Base-by-base conservation (phyloP, 257 asterid genomes). In the Petrea volubilis region DNA sequence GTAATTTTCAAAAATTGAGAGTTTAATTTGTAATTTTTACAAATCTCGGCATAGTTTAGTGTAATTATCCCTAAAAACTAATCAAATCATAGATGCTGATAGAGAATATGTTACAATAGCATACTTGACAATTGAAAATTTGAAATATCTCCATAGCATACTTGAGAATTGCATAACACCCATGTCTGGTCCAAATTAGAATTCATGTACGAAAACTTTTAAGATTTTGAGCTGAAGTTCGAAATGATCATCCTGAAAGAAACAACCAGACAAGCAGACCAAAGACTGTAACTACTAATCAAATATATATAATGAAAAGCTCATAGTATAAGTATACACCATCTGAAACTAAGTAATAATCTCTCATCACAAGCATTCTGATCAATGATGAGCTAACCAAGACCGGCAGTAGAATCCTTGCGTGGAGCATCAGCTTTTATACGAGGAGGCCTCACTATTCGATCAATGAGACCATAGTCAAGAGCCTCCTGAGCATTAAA, bases 391-490 rank as follows among this genome's bases (percentile, higher is more conserved):
- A 31, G 23, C 64, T 70, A 76, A 56, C 80, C 80, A 76, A 70
- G 77, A 56, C 77, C 80, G 13, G 63, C 68, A 0, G 76, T 76
- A 11, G 77, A 18, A 56, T 76, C 80, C 68, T 70, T 63, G 8
- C 57, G 62, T 6, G 80, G 76, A 25, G 73, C 72, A 63, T 70
- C 68, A 15, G 63, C 64, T 69, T 76, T 70, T 46, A 83, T 62
- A 40, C 88, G 87, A n/a, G 87, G 65, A 21, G 98, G 96, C 82
- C 96, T 83, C 8, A 84, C 84, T 67, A 91, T 76, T 47, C 88
- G 81, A 77, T 94, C 98, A 31, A 94, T 86, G 67, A 93, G 88
- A 56, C 99, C 99, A 59, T 91, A 94, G 53, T 87, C 97, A 55
- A 94, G 87, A 43, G 97, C 99, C 80, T 88, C 93, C 59, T 86